Base-by-base conservation (phyloP, 495 filamentous ascomycete species). In the Aspergillus sparsus region DNA sequence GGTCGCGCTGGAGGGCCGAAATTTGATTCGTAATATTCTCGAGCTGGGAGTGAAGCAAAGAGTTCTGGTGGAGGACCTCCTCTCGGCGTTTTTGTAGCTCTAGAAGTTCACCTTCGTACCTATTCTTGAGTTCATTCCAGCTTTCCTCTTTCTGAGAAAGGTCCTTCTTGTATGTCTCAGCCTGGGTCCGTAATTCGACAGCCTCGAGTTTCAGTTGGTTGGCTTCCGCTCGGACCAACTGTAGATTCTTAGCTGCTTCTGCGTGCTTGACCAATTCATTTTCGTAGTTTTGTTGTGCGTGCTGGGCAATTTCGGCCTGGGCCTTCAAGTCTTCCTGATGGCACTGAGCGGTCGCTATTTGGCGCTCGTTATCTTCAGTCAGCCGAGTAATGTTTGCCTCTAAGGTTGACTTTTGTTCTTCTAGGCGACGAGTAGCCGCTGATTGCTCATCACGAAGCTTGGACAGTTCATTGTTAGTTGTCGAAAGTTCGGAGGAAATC, bases 281-380 rank as follows among this genome's bases (percentile, higher is more conserved):
- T 70, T 99, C 95, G 65, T 99, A 99, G 61, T 93, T 92, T 63
- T 95, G 87, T 70, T 98, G 95, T 7, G 94, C 92, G 68, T 90
- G 89, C 55, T 90, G 84, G 4, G 95, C 89, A 68, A 99, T 99
- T 27, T 92, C 87, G 21, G 93, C 92, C 73, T 99, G 95, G 1
- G 89, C 89, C 53, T 93, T 91, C 16, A 98, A 78, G 65, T 98
- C 93, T 55, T 93, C 89, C 72, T 93, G 90, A 68, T 94, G 89
- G 71, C 87, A 90, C 55, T 86, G 80, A n/a, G 88, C 85, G 27
- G 89, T 83, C 16, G 87, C 87, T 52, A 83, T 80, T 66, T 92
- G 87, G 52, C 90, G 83, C 64, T 95, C 89, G 62, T 87, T 87
- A 59, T 97, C 90, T 54, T 95, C 91, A 68, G 90, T 93, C 18